phyloP scores from a whole-genome alignment of 306 rosid species.

The Glycyrrhiza uralensis region DNA sequence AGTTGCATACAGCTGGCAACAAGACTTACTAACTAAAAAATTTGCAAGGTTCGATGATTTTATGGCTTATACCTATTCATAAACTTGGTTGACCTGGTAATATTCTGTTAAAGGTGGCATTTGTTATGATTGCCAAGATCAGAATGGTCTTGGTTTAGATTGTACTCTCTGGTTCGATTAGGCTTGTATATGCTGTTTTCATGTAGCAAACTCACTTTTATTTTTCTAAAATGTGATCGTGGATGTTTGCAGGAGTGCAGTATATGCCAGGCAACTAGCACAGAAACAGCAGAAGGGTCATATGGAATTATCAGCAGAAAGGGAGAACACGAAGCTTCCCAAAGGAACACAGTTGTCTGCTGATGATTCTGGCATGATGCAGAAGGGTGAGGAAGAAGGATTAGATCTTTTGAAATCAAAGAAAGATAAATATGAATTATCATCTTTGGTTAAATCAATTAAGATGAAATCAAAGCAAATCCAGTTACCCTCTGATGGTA shows the following conservation, averaged over 20 bases:
- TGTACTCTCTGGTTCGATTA: background rate
- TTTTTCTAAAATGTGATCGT: slow-evolving; percentile 18
- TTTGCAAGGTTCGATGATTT: background rate
- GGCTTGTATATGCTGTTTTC: background rate
- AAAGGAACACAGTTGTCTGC: slow-evolving; percentile 18
- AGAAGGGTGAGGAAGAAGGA: slow-evolving; percentile 31
- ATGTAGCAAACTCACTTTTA: background rate
- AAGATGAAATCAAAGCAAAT: slow-evolving; percentile 68
- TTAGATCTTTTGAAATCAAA: slow-evolving; percentile 28
- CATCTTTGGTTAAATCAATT: slow-evolving; percentile 56
- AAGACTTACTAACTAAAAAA: background rate
- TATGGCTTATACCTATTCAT: background rate
- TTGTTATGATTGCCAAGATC: slow-evolving; percentile 15
- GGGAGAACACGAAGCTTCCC: slow-evolving; percentile 24
- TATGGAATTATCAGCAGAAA: slow-evolving; percentile 27
- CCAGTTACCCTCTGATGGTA: slow-evolving; percentile 35
- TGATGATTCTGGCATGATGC: slow-evolving; percentile 23
- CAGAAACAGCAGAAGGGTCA: slow-evolving; percentile 44
- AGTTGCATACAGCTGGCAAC: background rate
- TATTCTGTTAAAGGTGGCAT: background rate
- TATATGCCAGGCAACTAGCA: slow-evolving; percentile 60
- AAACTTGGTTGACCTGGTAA: background rate
- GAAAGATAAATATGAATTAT: slow-evolving; percentile 51
- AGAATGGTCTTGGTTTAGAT: background rate
- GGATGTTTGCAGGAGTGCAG: slow-evolving; percentile 62